Conservation (phyloP, 306 rosid genomes). For the Ceratonia siliqua region DNA sequence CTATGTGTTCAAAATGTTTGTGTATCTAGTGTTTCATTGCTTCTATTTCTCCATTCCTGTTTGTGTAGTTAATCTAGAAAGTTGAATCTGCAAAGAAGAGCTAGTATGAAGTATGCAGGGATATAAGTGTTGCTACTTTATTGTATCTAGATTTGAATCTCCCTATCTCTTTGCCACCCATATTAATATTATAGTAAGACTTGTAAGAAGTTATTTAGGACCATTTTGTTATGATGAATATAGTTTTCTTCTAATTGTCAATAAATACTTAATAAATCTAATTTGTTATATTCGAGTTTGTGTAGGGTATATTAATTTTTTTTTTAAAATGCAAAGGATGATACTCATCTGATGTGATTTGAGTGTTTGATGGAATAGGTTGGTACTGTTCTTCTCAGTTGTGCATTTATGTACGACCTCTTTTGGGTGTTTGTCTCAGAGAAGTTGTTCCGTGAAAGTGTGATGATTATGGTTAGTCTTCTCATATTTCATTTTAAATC, state of each 20-base stretch:
- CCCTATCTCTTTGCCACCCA: background rate
- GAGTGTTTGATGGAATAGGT: constrained; percentile 56
- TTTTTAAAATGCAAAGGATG: constrained; percentile 4
- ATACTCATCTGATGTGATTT: constrained; percentile 34
- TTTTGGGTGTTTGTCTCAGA: constrained; percentile 94
- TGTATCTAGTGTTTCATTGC: constrained; percentile 18
- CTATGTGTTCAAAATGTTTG: constrained; percentile 16
- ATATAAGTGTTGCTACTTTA: background rate
- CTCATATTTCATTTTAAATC: constrained; percentile 13
- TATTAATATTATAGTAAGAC: background rate
- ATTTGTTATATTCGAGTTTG: constrained; percentile 4
- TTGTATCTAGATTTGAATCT: background rate
- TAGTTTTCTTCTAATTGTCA: background rate
- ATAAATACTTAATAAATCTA: background rate
- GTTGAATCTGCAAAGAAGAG: background rate
- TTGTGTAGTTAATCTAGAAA: background rate
- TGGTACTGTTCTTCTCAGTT: constrained; percentile 86
- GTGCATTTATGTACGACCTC: constrained; percentile 87
- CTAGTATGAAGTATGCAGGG: background rate
- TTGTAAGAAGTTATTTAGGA: background rate
- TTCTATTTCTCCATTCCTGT: constrained; percentile 6
- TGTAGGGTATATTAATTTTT: background rate
- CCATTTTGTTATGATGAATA: background rate
- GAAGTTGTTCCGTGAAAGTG: constrained; percentile 86
- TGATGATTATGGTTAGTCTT: constrained; percentile 95